Percentiles rank a stretch among this genome's conserved stretches.
phyloP scores from a whole-genome alignment of 352 stramenopile species.

The Pseudoperonospora humuli region DNA sequence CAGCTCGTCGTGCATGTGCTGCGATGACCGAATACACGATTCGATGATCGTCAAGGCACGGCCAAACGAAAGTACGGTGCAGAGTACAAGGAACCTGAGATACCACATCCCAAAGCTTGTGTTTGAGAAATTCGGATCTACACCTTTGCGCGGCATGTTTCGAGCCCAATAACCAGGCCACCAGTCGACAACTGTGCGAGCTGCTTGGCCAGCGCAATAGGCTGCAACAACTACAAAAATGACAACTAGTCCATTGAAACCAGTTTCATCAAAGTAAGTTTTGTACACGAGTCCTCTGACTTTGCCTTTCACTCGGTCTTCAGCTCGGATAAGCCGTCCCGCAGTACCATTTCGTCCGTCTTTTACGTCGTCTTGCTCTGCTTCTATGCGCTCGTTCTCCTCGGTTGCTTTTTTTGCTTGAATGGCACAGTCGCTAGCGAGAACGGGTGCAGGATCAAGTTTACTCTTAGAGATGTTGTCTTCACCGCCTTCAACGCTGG shows the following conservation, averaged over 20 bases:
- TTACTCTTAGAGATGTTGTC: no score
- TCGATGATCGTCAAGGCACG: no score
- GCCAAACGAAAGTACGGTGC: no score
- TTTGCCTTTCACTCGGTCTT: constrained; percentile 30
- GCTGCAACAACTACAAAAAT: constrained; percentile 1
- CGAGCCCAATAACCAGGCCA: constrained; percentile 24
- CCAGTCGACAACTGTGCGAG: constrained; percentile 20
- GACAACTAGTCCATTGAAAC: constrained; percentile 15
- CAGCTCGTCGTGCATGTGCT: constrained; percentile 39
- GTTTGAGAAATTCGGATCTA: constrained; percentile 28
- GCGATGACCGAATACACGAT: constrained; percentile 26
- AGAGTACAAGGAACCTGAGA: constrained; percentile 27
- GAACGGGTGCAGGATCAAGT: no score
- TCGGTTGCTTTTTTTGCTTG: no score
- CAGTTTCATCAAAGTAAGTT: constrained; percentile 32
- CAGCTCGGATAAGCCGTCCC: constrained; percentile 12
- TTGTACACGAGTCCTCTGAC: constrained; percentile 27
- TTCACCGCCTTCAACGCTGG: no score
- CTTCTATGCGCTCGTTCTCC: background rate
- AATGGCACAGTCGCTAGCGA: no score
- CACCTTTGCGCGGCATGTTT: constrained; percentile 8
- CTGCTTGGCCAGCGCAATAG: constrained; percentile 10
- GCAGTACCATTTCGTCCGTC: background rate
- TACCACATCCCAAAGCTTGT: constrained; percentile 34
- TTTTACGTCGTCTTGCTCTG: background rate